phyloP scores from a whole-genome alignment of 306 rosid genomes.

The Malus orientalis region DNA sequence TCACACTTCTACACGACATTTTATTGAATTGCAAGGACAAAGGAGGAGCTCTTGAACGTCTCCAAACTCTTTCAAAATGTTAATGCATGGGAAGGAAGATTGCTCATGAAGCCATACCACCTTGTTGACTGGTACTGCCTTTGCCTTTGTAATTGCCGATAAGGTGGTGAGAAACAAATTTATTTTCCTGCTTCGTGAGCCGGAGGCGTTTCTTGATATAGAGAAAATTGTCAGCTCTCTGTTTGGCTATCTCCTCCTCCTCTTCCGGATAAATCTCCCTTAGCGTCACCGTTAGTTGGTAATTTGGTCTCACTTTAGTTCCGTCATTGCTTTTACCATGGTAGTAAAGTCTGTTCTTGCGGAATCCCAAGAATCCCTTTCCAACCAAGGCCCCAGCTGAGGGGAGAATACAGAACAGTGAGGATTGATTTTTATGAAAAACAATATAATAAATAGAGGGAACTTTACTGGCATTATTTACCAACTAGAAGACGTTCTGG shows the following conservation, averaged over 20 bases:
- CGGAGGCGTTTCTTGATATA: slow-evolving; percentile 48
- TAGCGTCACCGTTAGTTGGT: slow-evolving; percentile 65
- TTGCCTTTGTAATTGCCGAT: slow-evolving; percentile 64
- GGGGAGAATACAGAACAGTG: slow-evolving; percentile 1
- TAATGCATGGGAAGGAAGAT: not conserved
- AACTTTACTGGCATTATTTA: slow-evolving; percentile 18
- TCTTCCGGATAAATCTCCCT: slow-evolving; percentile 83
- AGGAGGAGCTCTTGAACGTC: not conserved
- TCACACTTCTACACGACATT: not conserved
- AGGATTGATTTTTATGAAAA: not conserved
- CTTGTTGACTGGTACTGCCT: slow-evolving; percentile 14
- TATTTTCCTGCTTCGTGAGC: slow-evolving; percentile 29
- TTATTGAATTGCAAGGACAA: not conserved
- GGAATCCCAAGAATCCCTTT: slow-evolving; percentile 42
- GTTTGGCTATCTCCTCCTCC: slow-evolving; percentile 74
- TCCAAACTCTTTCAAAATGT: not conserved
- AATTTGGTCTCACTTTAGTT: slow-evolving; percentile 45
- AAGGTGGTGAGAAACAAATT: slow-evolving; percentile 78
- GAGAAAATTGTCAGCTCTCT: slow-evolving; percentile 58
- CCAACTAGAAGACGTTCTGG: slow-evolving; percentile 83
- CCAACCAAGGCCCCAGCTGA: slow-evolving; percentile 81
- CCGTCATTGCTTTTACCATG: slow-evolving; percentile 48
- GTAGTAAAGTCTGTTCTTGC: slow-evolving; percentile 33
- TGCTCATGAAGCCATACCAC: slow-evolving; percentile 13
- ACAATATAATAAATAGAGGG: not conserved